Percentiles rank a stretch among this genome's conserved stretches.
Evolutionary conservation across 345 rosid genomes (phyloP).

Genomic region (Arabidopsis thaliana): TAIR10.1 NC_003074.8:16655001-16655500

Average conservation of each 20-base stretch:
- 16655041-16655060: conserved; percentile 56
- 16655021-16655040: conserved; percentile 46
- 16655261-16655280: conserved; percentile 48
- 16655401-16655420: conserved; percentile 44
- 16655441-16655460: conserved; percentile 50
- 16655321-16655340: conserved; percentile 50
- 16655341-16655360: conserved; percentile 49
- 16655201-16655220: conserved; percentile 51
- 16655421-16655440: conserved; percentile 69
- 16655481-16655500: conserved; percentile 8
- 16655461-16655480: conserved; percentile 33
- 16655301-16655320: conserved; percentile 58
- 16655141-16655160: conserved; percentile 30
- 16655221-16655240: conserved; percentile 40
- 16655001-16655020: conserved; percentile 50
- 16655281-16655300: conserved; percentile 56
- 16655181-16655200: conserved; percentile 54
- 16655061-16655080: conserved; percentile 45
- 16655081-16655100: conserved; percentile 37
- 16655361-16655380: conserved; percentile 48
- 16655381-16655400: conserved; percentile 48
- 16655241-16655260: conserved; percentile 72
- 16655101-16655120: conserved; percentile 21
- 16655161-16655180: conserved; percentile 27
- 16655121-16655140: conserved; percentile 24